Percentiles rank a stretch among this genome's conserved stretches.
These are phyloP conservation scores for Neonectria hederae DNA, from an alignment of 2,329 filamentous ascomycete genomes.

Conservation along the genomic window DNA sequence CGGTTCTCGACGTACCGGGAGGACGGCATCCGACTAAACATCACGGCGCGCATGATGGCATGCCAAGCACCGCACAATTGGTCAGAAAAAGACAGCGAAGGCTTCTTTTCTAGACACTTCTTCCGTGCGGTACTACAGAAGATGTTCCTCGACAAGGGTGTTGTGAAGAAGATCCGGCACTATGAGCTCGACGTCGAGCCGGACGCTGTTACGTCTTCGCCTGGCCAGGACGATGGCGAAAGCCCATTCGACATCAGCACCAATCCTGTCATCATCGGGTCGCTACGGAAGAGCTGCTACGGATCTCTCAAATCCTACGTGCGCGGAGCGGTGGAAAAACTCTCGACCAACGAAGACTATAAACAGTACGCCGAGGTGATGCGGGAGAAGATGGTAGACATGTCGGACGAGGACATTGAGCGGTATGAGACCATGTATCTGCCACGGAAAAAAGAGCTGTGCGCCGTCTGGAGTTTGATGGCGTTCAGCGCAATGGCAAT, in stretches of 20 bases:
- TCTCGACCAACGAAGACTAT: constrained; percentile 68
- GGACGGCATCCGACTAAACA: constrained; percentile 84
- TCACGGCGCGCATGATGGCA: constrained; percentile 98
- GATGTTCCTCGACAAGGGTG: constrained; percentile 86
- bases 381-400: constrained; percentile 68
- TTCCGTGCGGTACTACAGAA: constrained; percentile 90
- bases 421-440: constrained; percentile 73
- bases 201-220: constrained; percentile 21
- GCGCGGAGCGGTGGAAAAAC: constrained; percentile 80
- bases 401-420: constrained; percentile 80
- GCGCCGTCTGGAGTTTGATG: constrained; percentile 93
- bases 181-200: constrained; percentile 41
- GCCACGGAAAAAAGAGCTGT: constrained; percentile 80
- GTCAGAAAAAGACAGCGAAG: constrained; percentile 80
- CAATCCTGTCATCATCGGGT: constrained; percentile 86
- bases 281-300: constrained; percentile 83
- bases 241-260: constrained; percentile 67
- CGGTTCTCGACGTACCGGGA: constrained; percentile 67
- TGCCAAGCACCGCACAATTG: constrained; percentile 96
- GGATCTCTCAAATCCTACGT: constrained; percentile 79
- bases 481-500: constrained; percentile 91
- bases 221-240: constrained; percentile 37
- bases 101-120: constrained; percentile 93
- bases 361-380: constrained; percentile 69
- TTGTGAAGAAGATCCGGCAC: constrained; percentile 71